Base-by-base conservation (phyloP, 2,329 filamentous ascomycete genomes). In the Phialophora expanda region DNA sequence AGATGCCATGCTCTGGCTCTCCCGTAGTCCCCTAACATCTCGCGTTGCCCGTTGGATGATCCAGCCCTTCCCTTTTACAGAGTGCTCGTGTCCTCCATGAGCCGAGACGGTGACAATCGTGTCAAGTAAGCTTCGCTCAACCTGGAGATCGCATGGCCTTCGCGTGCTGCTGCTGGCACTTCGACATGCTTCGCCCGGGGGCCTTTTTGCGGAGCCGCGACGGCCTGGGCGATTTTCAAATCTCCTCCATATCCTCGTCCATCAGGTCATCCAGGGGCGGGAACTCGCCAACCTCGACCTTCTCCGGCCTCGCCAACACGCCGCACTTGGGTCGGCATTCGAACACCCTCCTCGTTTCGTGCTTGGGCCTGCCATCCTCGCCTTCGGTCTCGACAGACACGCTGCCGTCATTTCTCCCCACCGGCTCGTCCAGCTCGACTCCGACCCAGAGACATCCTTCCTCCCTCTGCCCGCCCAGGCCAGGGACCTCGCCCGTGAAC, bases 371-470 rank as follows among this genome's bases (percentile, higher is more conserved):
- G 2, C 58, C 57, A 8, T 48, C 58, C 22, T 54, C 65, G 24
- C 64, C 65, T 12, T 67, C 69, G 1, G n/a, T 17, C 22, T 71
- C 69, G 81, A 64, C 78, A 79, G 56, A 56, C 2, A 82, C 76
- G 46, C 77, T 81, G 4, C 87, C 87, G 71, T 89, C 85, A 72
- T 89, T 89, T 78, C 87, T 88, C 28, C 87, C 87, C 8, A 83
- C 85, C 1, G 87, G 87, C 75, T 89, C 87, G 73, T 89, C 87
- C 46, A 89, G 80, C 67, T 80, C 78, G 38, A 89, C 69, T 2
- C 71, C 71, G 17, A 73, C 70, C 71, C 71, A 73, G 8, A 71
- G 62, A 63, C 70, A 72, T 9, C 71, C 71, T 7, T 57, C 67
- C 62, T 73, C 71, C 54, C 67, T 64, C 30, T 61, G 66, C 5